These are phyloP conservation scores for Xanthoconium separans DNA, from an alignment of 1,284 basidiomycete genomes.

Conservation along the genomic window DNA sequence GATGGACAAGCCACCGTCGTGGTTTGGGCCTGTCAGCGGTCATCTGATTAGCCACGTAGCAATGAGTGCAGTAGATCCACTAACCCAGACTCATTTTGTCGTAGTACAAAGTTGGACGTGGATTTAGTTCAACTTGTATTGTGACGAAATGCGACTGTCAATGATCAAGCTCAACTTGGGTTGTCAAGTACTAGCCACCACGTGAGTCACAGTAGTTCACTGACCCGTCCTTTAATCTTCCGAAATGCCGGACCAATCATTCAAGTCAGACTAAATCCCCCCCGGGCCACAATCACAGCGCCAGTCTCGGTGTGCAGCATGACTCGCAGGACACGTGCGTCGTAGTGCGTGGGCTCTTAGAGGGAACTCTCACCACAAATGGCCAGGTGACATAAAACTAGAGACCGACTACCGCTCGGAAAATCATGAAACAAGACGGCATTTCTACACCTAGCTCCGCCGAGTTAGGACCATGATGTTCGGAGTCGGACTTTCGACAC, in stretches of 20 bases:
- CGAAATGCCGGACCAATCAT: too few species aligned
- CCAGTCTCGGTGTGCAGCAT: slow-evolving; percentile 16
- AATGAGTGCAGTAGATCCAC: neutral
- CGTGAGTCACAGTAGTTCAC: neutral
- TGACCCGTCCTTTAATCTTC: too few species aligned
- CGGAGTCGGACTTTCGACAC: neutral
- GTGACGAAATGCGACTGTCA: too few species aligned
- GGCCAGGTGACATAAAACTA: slow-evolving; percentile 1
- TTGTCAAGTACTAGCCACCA: neutral
- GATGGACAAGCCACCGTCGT: slow-evolving; percentile 35
- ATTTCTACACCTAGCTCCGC: slow-evolving; percentile 2
- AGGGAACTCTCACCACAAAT: neutral
- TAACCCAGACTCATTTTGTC: slow-evolving; percentile 14
- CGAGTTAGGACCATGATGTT: slow-evolving; percentile 3
- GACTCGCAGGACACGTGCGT: neutral
- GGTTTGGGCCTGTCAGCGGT: slow-evolving; percentile 3
- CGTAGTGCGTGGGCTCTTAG: neutral
- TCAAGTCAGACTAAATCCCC: neutral
- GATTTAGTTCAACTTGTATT: neutral
- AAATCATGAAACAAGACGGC: slow-evolving; percentile 4
- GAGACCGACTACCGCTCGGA: slow-evolving; percentile 2
- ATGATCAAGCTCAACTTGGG: too few species aligned
- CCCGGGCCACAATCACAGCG: slow-evolving; percentile 12
- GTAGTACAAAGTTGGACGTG: neutral
- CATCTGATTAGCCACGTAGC: slow-evolving; percentile 4